These are phyloP conservation scores for Cladophialophora yegresii DNA, from an alignment of 2,329 filamentous ascomycete genomes.

Conservation along the genomic window DNA sequence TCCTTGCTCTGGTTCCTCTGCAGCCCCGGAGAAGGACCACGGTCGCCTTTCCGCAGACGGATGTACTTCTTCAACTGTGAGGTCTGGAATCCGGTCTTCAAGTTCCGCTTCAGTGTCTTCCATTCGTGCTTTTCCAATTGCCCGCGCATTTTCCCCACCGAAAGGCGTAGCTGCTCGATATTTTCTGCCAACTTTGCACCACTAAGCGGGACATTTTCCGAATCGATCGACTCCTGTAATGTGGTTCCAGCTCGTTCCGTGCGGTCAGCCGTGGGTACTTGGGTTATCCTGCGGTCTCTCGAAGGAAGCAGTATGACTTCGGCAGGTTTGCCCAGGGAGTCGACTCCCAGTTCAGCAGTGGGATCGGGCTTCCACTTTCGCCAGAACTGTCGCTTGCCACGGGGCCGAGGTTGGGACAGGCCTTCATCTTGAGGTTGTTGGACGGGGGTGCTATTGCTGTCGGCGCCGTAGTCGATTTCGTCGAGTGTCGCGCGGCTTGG, in stretches of 20 bases:
- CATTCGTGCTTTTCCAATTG: conserved; percentile 25
- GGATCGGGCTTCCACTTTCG: conserved; percentile 28
- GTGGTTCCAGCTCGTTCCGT: conserved; percentile 9
- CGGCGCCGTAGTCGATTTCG: conserved; percentile 17
- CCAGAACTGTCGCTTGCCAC: conserved; percentile 10
- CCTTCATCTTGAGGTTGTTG: neutral
- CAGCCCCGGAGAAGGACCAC: neutral
- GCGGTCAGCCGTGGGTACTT: conserved; percentile 16
- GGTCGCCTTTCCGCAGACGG: conserved; percentile 5
- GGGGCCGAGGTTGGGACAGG: neutral
- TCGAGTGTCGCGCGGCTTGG: neutral
- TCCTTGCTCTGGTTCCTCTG: conserved; percentile 10
- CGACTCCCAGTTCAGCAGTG: conserved; percentile 39
- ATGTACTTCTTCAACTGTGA: conserved; percentile 25
- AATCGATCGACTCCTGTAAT: conserved; percentile 30
- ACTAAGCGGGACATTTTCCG: conserved; percentile 28
- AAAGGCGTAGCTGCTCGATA: conserved; percentile 27
- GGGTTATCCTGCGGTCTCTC: conserved; percentile 31
- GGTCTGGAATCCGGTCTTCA: conserved; percentile 19
- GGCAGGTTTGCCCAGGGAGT: conserved; percentile 43
- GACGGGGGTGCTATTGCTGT: neutral
- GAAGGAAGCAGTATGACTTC: conserved; percentile 43
- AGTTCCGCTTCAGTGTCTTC: conserved; percentile 16
- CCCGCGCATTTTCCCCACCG: conserved; percentile 24
- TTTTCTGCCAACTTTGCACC: conserved; percentile 25